Evolutionary conservation across 2,329 filamentous ascomycete genomes (phyloP).

Genomic region (Aureobasidium uvarum): DNA sequence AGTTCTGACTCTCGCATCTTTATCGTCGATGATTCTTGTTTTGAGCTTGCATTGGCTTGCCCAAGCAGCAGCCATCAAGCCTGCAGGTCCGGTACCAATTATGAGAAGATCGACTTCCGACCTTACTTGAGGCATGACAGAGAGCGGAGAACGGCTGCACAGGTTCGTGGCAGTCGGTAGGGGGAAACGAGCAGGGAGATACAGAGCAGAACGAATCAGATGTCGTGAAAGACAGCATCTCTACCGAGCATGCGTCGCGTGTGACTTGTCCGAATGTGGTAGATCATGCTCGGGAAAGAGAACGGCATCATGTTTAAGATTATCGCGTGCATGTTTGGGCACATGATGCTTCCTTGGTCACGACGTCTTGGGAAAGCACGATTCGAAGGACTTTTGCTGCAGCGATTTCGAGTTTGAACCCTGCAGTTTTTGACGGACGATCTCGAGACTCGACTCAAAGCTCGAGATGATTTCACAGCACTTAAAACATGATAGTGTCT

Average conservation of each 20-base stretch:
- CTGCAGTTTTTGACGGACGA: background rate
- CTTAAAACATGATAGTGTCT: background rate
- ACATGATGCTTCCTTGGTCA: constrained; percentile 20
- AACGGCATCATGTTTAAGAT: background rate
- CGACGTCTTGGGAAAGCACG: background rate
- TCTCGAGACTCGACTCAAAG: background rate
- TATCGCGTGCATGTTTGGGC: background rate
- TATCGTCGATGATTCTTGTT: constrained; percentile 15
- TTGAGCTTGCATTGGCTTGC: constrained; percentile 10
- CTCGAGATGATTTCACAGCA: no score
- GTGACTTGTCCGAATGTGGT: background rate
- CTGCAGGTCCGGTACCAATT: constrained; percentile 5
- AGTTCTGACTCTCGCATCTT: constrained; percentile 1
- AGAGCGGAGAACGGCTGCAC: no score
- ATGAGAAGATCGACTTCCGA: constrained; percentile 17
- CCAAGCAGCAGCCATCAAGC: constrained; percentile 18
- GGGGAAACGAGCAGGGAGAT: background rate
- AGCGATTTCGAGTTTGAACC: background rate
- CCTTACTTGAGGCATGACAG: background rate
- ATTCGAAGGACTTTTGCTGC: background rate
- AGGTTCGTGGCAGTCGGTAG: no score
- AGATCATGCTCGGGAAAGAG: background rate
- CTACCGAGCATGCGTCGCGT: background rate
- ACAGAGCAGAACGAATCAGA: background rate
- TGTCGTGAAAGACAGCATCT: background rate